phyloP scores from a whole-genome alignment of 2,329 filamentous ascomycete genomes.

The Arthrinium puccinioides region DNA sequence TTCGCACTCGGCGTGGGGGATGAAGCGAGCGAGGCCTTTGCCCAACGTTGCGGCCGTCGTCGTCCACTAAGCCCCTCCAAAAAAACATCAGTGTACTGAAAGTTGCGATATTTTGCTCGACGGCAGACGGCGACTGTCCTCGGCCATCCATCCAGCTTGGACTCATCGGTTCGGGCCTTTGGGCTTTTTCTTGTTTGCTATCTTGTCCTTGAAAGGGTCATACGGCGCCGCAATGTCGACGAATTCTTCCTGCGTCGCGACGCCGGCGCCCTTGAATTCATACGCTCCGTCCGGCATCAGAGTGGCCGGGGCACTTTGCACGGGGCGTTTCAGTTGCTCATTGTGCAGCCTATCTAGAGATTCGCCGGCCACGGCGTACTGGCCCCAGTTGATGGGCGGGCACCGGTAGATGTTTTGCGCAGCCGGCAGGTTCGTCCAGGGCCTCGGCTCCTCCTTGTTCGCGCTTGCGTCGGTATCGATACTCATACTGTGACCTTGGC shows the following conservation, averaged over 20 bases:
- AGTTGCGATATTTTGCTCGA: too few relatives aligned
- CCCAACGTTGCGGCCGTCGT: too few relatives aligned
- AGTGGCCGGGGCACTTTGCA: conserved; percentile 44
- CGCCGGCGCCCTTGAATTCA: conserved; percentile 33
- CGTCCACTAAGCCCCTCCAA: too few relatives aligned
- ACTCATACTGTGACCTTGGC: too few relatives aligned
- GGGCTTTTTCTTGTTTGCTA: conserved; percentile 26
- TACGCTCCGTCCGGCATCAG: conserved; percentile 37
- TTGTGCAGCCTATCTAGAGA: conserved; percentile 77
- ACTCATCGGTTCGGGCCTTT: conserved; percentile 16
- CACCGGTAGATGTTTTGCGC: conserved; percentile 79
- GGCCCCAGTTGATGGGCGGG: conserved; percentile 89
- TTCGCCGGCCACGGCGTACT: conserved; percentile 85
- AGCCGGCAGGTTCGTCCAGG: conserved; percentile 62
- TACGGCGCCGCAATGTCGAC: conserved; percentile 51
- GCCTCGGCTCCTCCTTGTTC: conserved; percentile 12
- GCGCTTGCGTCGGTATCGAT: conserved; percentile 2
- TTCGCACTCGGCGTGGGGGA: too few relatives aligned
- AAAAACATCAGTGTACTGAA: too few relatives aligned
- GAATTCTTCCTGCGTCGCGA: conserved; percentile 34
- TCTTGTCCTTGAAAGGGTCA: conserved; percentile 42
- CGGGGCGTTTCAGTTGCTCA: conserved; percentile 65
- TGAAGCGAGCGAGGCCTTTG: too few relatives aligned
- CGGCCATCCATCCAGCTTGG: too few relatives aligned
- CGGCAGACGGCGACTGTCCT: too few relatives aligned